Evolutionary conservation across 768 basidiomycete species (phyloP).

Genomic region (Postia placenta): DNA sequence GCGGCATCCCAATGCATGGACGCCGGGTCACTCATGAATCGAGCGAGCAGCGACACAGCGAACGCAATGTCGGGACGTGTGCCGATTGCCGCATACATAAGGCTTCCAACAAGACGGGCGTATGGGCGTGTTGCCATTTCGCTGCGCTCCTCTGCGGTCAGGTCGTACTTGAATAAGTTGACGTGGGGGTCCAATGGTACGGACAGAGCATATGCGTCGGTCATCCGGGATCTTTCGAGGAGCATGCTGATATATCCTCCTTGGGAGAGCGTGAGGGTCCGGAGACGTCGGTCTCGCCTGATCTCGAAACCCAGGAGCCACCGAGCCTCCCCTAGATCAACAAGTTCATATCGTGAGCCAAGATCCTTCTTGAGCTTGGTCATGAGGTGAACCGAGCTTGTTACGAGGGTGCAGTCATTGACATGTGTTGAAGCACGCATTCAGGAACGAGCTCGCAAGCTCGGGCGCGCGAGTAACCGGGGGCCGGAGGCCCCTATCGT

Average conservation of each 20-base stretch:
- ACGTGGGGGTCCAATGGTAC: conserved; percentile 14
- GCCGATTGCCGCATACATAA: conserved; percentile 12
- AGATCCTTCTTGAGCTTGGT: neutral
- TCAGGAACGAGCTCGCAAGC: too few relatives aligned
- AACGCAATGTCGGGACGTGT: conserved; percentile 26
- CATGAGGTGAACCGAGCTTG: neutral
- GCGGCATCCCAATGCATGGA: conserved; percentile 23
- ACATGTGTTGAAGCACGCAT: conserved; percentile 14
- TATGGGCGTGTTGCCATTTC: conserved; percentile 13
- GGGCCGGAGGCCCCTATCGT: too few relatives aligned
- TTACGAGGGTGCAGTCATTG: conserved; percentile 7
- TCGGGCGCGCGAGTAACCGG: too few relatives aligned
- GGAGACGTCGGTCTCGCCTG: conserved; percentile 14
- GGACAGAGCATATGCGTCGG: conserved; percentile 8
- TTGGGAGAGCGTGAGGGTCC: conserved; percentile 26
- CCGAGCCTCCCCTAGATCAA: neutral
- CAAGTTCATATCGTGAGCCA: neutral
- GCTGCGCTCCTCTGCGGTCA: conserved; percentile 3
- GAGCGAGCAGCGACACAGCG: conserved; percentile 18
- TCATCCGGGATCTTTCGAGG: conserved; percentile 13
- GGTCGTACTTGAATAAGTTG: conserved; percentile 1
- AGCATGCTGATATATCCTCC: conserved; percentile 10
- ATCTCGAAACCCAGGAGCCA: conserved; percentile 23
- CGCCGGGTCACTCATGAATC: conserved; percentile 14
- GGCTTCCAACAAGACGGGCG: conserved; percentile 4